Base-by-base conservation (phyloP, 129 eudicot genomes). In the Flaveria linearis region DNA sequence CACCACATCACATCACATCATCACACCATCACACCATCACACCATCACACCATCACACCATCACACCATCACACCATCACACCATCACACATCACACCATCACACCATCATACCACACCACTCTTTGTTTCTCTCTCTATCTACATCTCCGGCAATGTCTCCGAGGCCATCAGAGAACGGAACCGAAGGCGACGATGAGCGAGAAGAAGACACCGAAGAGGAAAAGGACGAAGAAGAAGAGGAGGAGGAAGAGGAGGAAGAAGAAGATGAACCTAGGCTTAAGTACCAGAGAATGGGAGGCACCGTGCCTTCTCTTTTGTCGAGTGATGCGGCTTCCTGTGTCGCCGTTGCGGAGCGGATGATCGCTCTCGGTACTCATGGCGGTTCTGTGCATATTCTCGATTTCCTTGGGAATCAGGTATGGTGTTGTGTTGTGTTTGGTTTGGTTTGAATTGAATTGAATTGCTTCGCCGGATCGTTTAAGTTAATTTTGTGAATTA, bases 281-380 rank as follows among this genome's bases (percentile, higher is more conserved):
- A 93, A 93, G 95, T 93, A 93, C 76, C 98, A 93, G 85, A 78
- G 98, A 53, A 93, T 93, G 98, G 98, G 96, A n/a, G 95, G 89
- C 73, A 88, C 88, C 69, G 91, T 93, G 78, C 92, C 97, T 22
- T 56, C 93, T 18, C 86, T 93, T 16, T 62, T 93, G 16, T 76
- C 94, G 7, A 76, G 57, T 84, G 98, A 93, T 70, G 91, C 98
- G 49, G 97, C 98, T 12, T 83, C 98, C 1, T 93, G 98, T 76
- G 85, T 93, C 26, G 89, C 98, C 73, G 91, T 93, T 13, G 88
- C 98, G 0, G 98, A 93, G 25, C 89, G 98, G 33, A 93, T 93
- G 98, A 93, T 93, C 86, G 97, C 96, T 25, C 97, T 93, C 52
- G 98, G 98, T 11, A 93, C 98, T 67, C 98, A 85, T 68, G 82